Percentiles rank a stretch among this genome's conserved stretches.
Conservation (phyloP, 441 rosid species). For the Croton setiger region DNA sequence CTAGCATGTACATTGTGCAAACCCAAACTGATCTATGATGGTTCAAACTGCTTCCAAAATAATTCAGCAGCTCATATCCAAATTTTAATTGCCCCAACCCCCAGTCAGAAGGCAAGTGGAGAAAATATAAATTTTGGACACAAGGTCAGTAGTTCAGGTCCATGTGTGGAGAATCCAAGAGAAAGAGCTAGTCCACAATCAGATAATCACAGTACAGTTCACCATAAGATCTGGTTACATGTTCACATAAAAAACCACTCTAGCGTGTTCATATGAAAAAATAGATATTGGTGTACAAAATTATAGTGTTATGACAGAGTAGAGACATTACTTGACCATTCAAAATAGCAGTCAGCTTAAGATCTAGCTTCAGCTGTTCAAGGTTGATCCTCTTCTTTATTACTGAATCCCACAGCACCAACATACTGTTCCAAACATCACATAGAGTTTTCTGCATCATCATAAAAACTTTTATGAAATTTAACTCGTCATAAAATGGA, state of each 20-base stretch:
- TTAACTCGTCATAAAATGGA: constrained; percentile 5
- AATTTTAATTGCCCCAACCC: background rate
- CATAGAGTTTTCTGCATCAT: constrained; percentile 62
- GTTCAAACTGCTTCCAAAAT: background rate
- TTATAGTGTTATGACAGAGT: constrained; percentile 11
- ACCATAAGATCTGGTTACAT: background rate
- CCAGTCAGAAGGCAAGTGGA: background rate
- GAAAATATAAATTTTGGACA: background rate
- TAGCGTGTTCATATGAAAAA: background rate
- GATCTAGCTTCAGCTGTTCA: constrained; percentile 67
- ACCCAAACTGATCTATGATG: background rate
- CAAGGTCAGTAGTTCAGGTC: background rate
- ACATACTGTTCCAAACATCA: constrained; percentile 65
- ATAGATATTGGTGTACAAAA: background rate
- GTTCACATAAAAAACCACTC: constrained; percentile 1
- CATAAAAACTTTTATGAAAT: constrained; percentile 3
- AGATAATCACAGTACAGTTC: background rate
- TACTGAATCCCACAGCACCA: constrained; percentile 65
- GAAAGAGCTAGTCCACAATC: background rate
- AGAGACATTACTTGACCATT: constrained; percentile 58
- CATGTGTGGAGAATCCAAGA: background rate
- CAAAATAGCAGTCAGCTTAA: constrained; percentile 65
- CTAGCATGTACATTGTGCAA: background rate
- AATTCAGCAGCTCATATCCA: background rate
- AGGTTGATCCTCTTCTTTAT: constrained; percentile 61